phyloP scores from a whole-genome alignment of 208 protist genomes.

The Histomonas meleagridis region DNA sequence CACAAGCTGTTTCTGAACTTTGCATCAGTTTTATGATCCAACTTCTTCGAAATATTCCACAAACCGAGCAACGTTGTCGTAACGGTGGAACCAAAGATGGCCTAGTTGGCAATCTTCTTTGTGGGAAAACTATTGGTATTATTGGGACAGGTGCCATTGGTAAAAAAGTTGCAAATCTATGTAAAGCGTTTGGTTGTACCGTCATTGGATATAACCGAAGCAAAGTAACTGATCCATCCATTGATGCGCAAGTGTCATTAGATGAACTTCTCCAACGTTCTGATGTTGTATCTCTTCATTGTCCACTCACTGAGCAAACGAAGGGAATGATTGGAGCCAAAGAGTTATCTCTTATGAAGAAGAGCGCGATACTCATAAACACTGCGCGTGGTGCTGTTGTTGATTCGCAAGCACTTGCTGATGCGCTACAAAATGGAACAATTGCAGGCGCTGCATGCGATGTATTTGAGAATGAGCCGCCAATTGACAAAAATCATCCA shows the following conservation, averaged over 20 bases:
- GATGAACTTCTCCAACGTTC: conserved; percentile 3
- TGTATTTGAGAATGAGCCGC: conserved; percentile 45
- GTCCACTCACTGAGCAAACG: conserved; percentile 40
- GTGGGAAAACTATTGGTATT: not conserved
- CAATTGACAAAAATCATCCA: conserved; percentile 24
- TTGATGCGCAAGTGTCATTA: conserved; percentile 14
- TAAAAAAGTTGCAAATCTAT: not conserved
- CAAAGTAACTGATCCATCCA: no score
- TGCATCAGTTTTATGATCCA: not conserved
- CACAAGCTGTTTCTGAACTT: not conserved
- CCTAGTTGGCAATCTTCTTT: not conserved
- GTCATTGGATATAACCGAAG: no score
- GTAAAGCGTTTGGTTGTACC: not conserved
- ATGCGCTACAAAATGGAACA: conserved; percentile 17
- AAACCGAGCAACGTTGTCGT: not conserved
- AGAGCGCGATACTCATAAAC: conserved; percentile 43
- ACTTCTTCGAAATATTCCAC: not conserved
- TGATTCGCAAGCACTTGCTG: conserved; percentile 39
- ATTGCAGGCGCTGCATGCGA: conserved; percentile 44
- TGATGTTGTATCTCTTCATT: conserved; percentile 42
- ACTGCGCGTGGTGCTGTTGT: conserved; percentile 42
- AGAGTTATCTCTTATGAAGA: conserved; percentile 44
- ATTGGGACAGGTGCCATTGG: not conserved
- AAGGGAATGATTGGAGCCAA: not conserved
- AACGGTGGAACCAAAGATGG: not conserved